Base-by-base conservation (phyloP, 2,329 filamentous ascomycete species). In the Dothideomycetes sp. region DNA sequence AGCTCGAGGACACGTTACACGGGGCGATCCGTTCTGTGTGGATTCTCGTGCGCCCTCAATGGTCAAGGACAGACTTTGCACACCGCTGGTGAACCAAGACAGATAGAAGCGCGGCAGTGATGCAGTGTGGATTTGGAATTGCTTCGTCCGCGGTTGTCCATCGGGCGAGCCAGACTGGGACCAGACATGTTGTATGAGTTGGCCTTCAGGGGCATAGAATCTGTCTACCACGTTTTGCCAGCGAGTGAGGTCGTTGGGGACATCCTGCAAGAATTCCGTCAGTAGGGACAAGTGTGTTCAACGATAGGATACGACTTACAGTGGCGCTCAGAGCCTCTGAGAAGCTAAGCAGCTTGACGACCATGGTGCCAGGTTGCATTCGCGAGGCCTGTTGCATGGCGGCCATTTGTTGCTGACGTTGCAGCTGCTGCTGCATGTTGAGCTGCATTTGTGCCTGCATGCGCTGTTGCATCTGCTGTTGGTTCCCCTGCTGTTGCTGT, bases 101-200 rank as follows among this genome's bases (percentile, higher is more conserved):
- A 83, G 78, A 57, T 94, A 95, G 60, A 91, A 96, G 52, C 89
- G 79, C 24, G 89, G 77, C 34, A 98, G 69, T 1, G 84, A 84
- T 3, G 87, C 34, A 11, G 40, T 38, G 15, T 32, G 40, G 17
- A 44, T 44, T 19, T 34, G 40, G 31, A 44, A 47, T 19, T 47
- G 45, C 31, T 47, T 47, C 9, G 42, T 41, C 18, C 40, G 24
- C 2, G 33, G 5, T 15, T 14, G 19, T 12, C 79, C 75, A 42
- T 64, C 64, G 15, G 73, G 68, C 4, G 57, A 41, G 12, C 17
- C 30, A 12, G 17, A 19, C 17, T 36, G 51, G 18, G 64, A 61
- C 48, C 60, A 70, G 12, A 93, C 67, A 3, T 78, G 74, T 51
- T 89, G 77, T 31, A 87, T 77, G 53, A 94, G 80, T 7, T 86